A percentile compares a stretch with the other conserved stretches of the same genome.
phyloP scores from a whole-genome alignment of 73 alveolate species.

The Breviolum minutum region DNA sequence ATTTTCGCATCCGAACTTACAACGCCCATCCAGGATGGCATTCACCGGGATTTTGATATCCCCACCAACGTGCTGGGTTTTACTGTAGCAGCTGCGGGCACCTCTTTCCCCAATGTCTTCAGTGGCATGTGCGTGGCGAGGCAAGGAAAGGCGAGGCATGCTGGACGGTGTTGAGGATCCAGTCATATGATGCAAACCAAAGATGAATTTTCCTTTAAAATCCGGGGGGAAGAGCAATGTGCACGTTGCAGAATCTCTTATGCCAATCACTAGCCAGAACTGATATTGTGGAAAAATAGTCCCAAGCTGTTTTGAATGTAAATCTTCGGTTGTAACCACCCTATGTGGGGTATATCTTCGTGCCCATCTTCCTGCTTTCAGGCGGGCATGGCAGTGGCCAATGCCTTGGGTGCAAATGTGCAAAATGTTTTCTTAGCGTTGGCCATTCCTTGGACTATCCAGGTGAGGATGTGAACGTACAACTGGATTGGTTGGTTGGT shows the following conservation, averaged over 20 bases:
- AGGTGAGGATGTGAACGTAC: not conserved
- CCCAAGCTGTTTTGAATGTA: too few species aligned
- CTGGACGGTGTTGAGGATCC: not conserved
- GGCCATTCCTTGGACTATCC: conserved; percentile 80
- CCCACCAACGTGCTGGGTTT: conserved; percentile 65
- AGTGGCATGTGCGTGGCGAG: conserved; percentile 82
- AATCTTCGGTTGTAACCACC: too few species aligned
- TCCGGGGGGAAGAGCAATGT: too few species aligned
- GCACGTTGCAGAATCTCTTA: too few species aligned
- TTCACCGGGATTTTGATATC: conserved; percentile 40
- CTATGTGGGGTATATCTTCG: too few species aligned
- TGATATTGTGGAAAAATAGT: too few species aligned
- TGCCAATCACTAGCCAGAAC: too few species aligned
- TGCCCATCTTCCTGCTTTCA: not conserved
- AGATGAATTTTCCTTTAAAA: too few species aligned
- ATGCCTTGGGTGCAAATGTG: conserved; percentile 71
- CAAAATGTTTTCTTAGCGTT: conserved; percentile 58
- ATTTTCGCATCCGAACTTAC: not conserved
- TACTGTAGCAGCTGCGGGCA: conserved; percentile 79
- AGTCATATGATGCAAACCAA: not conserved
- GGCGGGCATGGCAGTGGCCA: conserved; percentile 78
- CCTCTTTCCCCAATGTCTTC: conserved; percentile 83
- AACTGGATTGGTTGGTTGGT: not conserved
- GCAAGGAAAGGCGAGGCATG: conserved; percentile 54
- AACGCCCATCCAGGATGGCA: not conserved